Evolutionary conservation across 768 basidiomycete species (phyloP), one percentile per base, ranked within the genome.

Genomic region (Cyathus striatus): DNA sequence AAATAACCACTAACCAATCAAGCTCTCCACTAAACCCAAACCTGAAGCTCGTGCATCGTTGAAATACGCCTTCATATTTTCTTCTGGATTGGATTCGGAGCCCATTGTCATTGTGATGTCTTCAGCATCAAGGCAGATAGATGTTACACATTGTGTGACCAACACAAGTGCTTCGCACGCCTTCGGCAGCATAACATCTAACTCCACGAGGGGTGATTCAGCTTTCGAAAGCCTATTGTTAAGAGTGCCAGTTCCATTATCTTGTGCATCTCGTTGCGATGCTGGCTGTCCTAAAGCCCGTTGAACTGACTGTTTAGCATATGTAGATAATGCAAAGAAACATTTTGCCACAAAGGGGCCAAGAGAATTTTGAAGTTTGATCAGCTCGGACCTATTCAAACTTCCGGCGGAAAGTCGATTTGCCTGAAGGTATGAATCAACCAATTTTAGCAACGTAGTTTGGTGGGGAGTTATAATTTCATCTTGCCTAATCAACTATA

Each of bases 391-490:
- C 17, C 58, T 59, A 27, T 61, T 57, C 22, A 56, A 50, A 14
- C 56, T 52, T 27, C 58, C 52, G 18, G 66, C 22, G 42, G 55
- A 52, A 42, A 63, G 51, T 49, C 68, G 66, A 21, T 65, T 63
- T 10, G 79, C 73, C 49, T 89, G 85, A 42, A 92, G 67, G 56
- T 89, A 85, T 1, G 90, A 86, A 57, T 95, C 93, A 10, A 93
- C 66, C 13, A 95, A 69, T 61, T 93, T 94, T 45, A 96, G 76
- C 9, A 95, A 65, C n/a, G 79, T 86, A 3, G 83, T 90, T 59
- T 95, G 93, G 50, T 86, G 83, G 0, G 91, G 89, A 4, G 88
- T 80, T 30, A 93, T 76, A 10, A 81, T 70, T 63, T 92, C 90
- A 36, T 75, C 79, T 18, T 64, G 47, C 45, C 89, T 89, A 58